phyloP scores from a whole-genome alignment of 805 yeast genomes.

The Saccharomycopsis sp. region DNA sequence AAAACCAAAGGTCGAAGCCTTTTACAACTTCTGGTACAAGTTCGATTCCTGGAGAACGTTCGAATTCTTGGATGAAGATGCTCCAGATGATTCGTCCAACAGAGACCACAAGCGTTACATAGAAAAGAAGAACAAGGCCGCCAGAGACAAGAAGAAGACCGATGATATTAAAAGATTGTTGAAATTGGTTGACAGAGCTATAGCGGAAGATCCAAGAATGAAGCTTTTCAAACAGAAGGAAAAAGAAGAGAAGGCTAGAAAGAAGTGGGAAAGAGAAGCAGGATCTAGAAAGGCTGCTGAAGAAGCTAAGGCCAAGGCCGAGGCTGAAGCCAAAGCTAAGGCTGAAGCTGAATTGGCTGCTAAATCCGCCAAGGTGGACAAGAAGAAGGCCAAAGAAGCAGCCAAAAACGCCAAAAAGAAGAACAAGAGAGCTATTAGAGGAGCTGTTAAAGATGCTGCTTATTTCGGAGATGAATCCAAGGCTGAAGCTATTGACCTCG shows the following conservation, averaged over 20 bases:
- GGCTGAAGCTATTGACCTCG: slow-evolving; percentile 66
- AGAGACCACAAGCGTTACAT: slow-evolving; percentile 99
- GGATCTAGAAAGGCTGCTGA: slow-evolving; percentile 97
- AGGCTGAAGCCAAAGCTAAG: slow-evolving; percentile 78
- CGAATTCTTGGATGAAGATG: slow-evolving; percentile 97
- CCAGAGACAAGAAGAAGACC: slow-evolving; percentile 95
- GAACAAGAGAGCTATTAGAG: slow-evolving; percentile 84
- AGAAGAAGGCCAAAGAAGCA: slow-evolving; percentile 93
- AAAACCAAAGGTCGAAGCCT: slow-evolving; percentile 76
- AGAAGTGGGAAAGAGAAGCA: slow-evolving; percentile 97
- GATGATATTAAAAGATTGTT: slow-evolving; percentile 90
- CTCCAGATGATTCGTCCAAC: slow-evolving; percentile 97
- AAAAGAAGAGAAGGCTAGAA: slow-evolving; percentile 87
- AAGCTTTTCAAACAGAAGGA: slow-evolving; percentile 88
- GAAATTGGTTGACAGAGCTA: slow-evolving; percentile 82
- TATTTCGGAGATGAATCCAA: slow-evolving; percentile 77
- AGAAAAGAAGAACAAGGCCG: slow-evolving; percentile 94
- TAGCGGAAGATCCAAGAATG: slow-evolving; percentile 90
- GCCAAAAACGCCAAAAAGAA: slow-evolving; percentile 90
- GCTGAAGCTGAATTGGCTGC: slow-evolving; percentile 70
- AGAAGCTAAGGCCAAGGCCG: slow-evolving; percentile 77
- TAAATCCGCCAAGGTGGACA: slow-evolving; percentile 61
- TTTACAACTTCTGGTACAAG: slow-evolving; percentile 88
- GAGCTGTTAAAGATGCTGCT: slow-evolving; percentile 70
- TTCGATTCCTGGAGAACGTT: slow-evolving; percentile 98